A percentile compares a stretch with the other conserved stretches of the same genome.
Evolutionary conservation across 495 filamentous ascomycete genomes (phyloP).

Genomic region (Talaromyces liani): DNA sequence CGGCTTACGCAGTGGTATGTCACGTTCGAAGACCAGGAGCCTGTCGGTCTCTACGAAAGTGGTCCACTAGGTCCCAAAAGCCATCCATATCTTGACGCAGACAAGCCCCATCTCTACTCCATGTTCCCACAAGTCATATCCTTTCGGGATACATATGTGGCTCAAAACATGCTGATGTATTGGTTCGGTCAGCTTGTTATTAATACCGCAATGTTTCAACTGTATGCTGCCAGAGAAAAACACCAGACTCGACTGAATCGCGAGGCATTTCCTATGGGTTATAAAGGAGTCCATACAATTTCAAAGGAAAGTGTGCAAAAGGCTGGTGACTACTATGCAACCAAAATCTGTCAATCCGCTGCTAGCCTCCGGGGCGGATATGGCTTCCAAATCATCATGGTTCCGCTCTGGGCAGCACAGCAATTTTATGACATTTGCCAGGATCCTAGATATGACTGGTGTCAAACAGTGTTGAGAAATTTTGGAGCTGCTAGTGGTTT

Average conservation of each 20-base stretch:
- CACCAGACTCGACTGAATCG: background rate
- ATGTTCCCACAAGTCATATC: conserved; percentile 8
- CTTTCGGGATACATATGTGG: conserved; percentile 5
- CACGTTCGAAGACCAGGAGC: background rate
- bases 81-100: conserved; percentile 5
- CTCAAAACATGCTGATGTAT: conserved; percentile 6
- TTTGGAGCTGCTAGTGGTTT: conserved; percentile 3
- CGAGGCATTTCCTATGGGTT: background rate
- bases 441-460: background rate
- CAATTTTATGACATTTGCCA: background rate
- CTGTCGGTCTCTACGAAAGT: background rate
- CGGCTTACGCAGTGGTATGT: conserved; percentile 3
- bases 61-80: background rate
- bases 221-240: conserved; percentile 1
- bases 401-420: conserved; percentile 6
- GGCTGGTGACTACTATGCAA: conserved; percentile 6
- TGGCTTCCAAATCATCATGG: conserved; percentile 8
- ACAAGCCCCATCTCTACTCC: background rate
- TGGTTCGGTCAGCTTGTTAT: conserved; percentile 8
- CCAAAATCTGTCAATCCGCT: conserved; percentile 7
- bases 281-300: background rate
- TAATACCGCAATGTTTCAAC: background rate
- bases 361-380: conserved; percentile 6
- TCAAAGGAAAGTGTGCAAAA: background rate
- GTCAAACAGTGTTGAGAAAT: conserved; percentile 1